These are phyloP conservation scores for Annona squamosa DNA, from an alignment of 164 flowering plant genomes.

Conservation along the genomic window DNA sequence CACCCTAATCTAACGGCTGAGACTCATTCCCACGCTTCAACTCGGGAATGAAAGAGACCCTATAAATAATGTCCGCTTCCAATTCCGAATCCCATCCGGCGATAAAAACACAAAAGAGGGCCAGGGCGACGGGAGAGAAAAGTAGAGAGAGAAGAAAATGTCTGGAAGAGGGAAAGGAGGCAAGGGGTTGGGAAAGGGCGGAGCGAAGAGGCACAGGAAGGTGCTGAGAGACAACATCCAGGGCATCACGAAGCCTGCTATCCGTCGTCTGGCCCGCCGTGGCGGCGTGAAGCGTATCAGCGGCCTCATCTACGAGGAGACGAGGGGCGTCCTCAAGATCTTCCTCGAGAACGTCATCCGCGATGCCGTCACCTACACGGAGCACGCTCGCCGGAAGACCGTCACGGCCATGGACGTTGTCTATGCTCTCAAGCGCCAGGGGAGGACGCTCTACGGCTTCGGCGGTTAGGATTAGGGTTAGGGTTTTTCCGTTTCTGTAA, in stretches of 20 bases:
- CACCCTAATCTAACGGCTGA: slow-evolving; percentile 5
- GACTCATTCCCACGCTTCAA: not conserved
- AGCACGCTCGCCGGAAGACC: slow-evolving; percentile 19
- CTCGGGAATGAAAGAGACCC: not conserved
- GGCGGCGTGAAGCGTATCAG: slow-evolving; percentile 18
- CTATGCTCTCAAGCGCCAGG: slow-evolving; percentile 19
- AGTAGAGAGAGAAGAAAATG: slow-evolving; percentile 9
- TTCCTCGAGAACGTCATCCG: slow-evolving; percentile 18
- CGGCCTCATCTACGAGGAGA: slow-evolving; percentile 19
- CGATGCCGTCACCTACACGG: slow-evolving; percentile 19
- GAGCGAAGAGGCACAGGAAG: slow-evolving; percentile 25
- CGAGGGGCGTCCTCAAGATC: slow-evolving; percentile 19
- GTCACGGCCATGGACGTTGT: slow-evolving; percentile 23
- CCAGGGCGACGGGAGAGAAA: not conserved
- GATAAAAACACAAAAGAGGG: not conserved
- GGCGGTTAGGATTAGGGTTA: slow-evolving; percentile 10
- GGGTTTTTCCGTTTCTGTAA: not conserved
- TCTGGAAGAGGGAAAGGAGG: slow-evolving; percentile 24
- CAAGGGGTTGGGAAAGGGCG: slow-evolving; percentile 22
- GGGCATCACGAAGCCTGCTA: slow-evolving; percentile 19
- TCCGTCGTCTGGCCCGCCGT: slow-evolving; percentile 13
- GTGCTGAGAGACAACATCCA: slow-evolving; percentile 20
- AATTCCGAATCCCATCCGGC: not conserved
- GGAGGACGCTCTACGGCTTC: slow-evolving; percentile 20
- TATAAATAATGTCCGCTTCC: not conserved